phyloP scores from a whole-genome alignment of 805 yeast species.

The Suhomyces prunicola region DNA sequence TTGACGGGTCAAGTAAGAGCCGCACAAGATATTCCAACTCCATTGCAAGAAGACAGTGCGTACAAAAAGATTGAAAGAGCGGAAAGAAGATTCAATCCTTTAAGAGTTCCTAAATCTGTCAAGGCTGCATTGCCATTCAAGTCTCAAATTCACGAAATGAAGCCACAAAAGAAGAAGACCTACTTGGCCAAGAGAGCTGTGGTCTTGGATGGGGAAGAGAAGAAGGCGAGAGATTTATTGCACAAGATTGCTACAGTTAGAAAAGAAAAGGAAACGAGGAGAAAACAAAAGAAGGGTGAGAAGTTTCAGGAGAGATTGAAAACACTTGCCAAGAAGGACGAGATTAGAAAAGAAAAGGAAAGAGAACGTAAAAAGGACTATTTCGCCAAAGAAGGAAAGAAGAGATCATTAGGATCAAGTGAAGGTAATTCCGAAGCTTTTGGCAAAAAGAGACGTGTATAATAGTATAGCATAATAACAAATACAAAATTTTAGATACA shows the following conservation, averaged over 20 bases:
- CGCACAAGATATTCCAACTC: conserved; percentile 62
- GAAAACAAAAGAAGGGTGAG: conserved; percentile 66
- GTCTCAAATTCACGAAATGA: conserved; percentile 86
- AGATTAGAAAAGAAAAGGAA: conserved; percentile 67
- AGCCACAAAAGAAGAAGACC: conserved; percentile 78
- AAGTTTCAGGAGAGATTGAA: conserved; percentile 74
- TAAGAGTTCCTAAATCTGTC: conserved; percentile 78
- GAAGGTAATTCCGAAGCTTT: conserved; percentile 30
- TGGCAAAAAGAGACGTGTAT: conserved; percentile 31
- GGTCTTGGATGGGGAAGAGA: conserved; percentile 86
- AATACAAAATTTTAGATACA: background rate
- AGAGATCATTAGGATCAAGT: conserved; percentile 45
- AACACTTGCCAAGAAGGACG: conserved; percentile 72
- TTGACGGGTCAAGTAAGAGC: conserved; percentile 92
- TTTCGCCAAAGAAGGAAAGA: conserved; percentile 69
- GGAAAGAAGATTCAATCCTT: conserved; percentile 81
- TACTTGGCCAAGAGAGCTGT: conserved; percentile 90
- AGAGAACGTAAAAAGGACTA: conserved; percentile 84
- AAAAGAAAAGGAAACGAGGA: conserved; percentile 80
- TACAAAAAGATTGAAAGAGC: conserved; percentile 75
- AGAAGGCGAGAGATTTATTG: conserved; percentile 85
- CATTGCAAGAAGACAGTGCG: conserved; percentile 48
- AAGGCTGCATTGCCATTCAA: conserved; percentile 83
- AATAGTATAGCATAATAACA: conserved; percentile 6
- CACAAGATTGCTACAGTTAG: conserved; percentile 82